Evolutionary conservation across 352 stramenopile species (phyloP), one percentile per base, ranked within the genome.

Genomic region (Phytophthora aleatoria): DNA sequence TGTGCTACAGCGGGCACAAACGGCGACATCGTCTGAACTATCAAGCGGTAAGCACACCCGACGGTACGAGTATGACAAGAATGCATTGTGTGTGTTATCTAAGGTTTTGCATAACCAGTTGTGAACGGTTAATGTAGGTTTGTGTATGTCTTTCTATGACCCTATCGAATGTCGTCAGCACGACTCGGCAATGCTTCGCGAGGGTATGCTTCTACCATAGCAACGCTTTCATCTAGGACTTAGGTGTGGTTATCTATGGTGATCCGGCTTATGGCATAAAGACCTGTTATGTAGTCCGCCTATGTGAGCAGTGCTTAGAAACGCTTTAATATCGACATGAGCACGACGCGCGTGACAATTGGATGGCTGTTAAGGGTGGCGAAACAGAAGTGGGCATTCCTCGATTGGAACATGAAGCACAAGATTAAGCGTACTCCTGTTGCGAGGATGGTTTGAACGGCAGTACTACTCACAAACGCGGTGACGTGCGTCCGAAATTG

Each of bases 371-470:
- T 69, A 27, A 28, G 52, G 2, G 47, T 62, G 5, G 20, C 58
- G 5, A 69, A 69, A 11, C n/a, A 44, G 9, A 50, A 69, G n/a
- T 69, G 44, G 52, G 30, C 53, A 0, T 57, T 65, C n/a, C 9
- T 69, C 0, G 62, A 65, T 15, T 69, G 49, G 47, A 60, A 51
- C 27, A 64, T 61, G 30, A 64, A 64, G n/a, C 55, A 65, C 33
- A 35, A 50, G 26, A 51, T 69, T 8, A 7, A 60, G 30, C 11
- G 58, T 3, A 58, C 61, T 26, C 52, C 61, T 1, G 61, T 61
- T n/a, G 50, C 12, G 0, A 5, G 49, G 26, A 64, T 64, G 54
- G 49, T 60, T 1, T 2, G 54, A 31, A 35, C 44, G 0, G 54
- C 53, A 2, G 42, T 64, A 11, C 16, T 60, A 3, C 26, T 69